Percentiles rank a stretch among this genome's conserved stretches.
Evolutionary conservation across 805 yeast species (phyloP).

Genomic region (Saturnispora besseyi): DNA sequence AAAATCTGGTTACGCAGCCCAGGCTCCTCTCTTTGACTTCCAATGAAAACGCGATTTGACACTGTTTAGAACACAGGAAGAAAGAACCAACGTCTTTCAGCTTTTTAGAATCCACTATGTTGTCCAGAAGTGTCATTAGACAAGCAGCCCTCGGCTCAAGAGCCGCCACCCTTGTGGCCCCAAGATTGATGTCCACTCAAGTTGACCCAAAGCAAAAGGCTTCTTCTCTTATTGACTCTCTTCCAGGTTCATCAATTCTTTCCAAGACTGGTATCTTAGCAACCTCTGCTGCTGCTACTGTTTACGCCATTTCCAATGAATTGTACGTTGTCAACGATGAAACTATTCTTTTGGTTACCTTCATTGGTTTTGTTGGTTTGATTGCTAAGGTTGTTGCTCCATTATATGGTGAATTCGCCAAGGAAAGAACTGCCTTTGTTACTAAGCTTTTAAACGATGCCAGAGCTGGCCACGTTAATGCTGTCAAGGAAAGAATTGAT

Average conservation of each 20-base stretch:
- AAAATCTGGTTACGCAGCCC: conserved; percentile 9
- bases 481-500: conserved; percentile 87
- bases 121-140: conserved; percentile 25
- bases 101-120: conserved; percentile 6
- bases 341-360: conserved; percentile 74
- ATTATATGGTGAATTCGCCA: conserved; percentile 88
- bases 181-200: conserved; percentile 56
- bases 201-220: conserved; percentile 90
- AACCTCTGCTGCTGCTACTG: conserved; percentile 87
- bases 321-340: conserved; percentile 91
- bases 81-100: not conserved
- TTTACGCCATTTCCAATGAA: conserved; percentile 91
- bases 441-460: conserved; percentile 67
- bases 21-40: not conserved
- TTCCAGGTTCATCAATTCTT: conserved; percentile 83
- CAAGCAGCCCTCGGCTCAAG: conserved; percentile 25
- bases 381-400: conserved; percentile 88
- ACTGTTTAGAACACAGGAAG: not conserved
- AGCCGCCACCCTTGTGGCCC: conserved; percentile 35
- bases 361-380: conserved; percentile 65
- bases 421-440: conserved; percentile 55
- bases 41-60: conserved; percentile 6
- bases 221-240: conserved; percentile 74
- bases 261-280: conserved; percentile 94
- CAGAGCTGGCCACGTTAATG: conserved; percentile 81